These are phyloP conservation scores for Tillandsia fasciculata DNA, from an alignment of 176 grass and related monocot genomes.

Conservation along the genomic window DNA sequence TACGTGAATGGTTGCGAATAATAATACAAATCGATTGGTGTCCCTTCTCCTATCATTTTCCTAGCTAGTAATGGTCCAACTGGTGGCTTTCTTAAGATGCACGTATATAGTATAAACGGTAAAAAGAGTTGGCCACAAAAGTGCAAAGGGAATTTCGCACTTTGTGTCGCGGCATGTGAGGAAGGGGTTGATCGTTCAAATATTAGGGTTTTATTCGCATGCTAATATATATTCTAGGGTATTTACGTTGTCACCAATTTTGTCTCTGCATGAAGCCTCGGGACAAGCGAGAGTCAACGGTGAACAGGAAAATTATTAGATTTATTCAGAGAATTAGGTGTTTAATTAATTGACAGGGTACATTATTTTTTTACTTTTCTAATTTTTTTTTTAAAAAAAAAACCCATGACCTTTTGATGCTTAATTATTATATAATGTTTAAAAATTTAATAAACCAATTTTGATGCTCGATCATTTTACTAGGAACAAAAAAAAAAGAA, in stretches of 20 bases:
- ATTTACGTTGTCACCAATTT: neutral
- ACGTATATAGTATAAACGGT: neutral
- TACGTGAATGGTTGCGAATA: neutral
- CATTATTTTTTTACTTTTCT: neutral
- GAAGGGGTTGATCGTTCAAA: neutral
- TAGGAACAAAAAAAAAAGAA: too few species aligned
- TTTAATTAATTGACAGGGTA: neutral
- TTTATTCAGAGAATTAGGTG: conserved; percentile 7
- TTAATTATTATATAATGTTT: neutral
- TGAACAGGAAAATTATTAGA: neutral
- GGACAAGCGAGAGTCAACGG: neutral
- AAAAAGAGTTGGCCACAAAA: neutral
- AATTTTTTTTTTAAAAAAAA: neutral
- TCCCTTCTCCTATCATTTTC: neutral
- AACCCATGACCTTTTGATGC: neutral
- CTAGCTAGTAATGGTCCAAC: neutral
- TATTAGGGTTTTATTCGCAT: neutral
- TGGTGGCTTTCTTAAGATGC: neutral
- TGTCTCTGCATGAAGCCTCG: neutral
- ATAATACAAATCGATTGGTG: neutral
- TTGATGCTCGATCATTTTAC: too few species aligned
- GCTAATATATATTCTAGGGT: neutral
- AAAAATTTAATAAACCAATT: neutral
- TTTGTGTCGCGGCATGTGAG: neutral
- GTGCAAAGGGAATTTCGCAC: neutral